These are phyloP conservation scores for Neotropicomus parvogracilis DNA, from an alignment of 1,284 basidiomycete species.

Conservation along the genomic window DNA sequence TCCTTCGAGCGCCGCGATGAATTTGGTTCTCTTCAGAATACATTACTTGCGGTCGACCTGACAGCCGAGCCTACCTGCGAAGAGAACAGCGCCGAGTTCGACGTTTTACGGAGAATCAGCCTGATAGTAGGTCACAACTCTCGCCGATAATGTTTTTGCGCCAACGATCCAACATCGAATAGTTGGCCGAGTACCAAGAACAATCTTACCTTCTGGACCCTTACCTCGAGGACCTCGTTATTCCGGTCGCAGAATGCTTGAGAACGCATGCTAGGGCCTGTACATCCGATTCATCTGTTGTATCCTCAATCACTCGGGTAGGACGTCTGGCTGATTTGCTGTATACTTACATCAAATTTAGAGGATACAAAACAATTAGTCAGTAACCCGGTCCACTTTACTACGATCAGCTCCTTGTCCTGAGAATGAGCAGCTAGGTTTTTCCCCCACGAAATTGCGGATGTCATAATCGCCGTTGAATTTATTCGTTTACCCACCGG, in stretches of 20 bases:
- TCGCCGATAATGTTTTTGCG: constrained; percentile 4
- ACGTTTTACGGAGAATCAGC: constrained; percentile 41
- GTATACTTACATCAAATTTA: constrained; percentile 84
- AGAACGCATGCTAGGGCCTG: constrained; percentile 54
- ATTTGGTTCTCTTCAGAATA: constrained; percentile 51
- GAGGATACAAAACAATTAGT: constrained; percentile 94
- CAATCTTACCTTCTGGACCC: constrained; percentile 95
- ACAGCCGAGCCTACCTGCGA: constrained; percentile 43
- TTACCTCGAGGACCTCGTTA: constrained; percentile 80
- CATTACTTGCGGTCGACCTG: constrained; percentile 52
- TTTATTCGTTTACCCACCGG: constrained; percentile 57
- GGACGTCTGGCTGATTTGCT: constrained; percentile 62
- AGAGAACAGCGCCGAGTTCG: constrained; percentile 44
- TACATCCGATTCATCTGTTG: constrained; percentile 34
- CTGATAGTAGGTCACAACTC: constrained; percentile 31
- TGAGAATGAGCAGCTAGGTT: constrained; percentile 62
- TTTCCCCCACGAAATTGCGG: constrained; percentile 86
- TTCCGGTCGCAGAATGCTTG: constrained; percentile 71
- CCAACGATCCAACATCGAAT: constrained; percentile 3
- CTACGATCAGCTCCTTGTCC: constrained; percentile 7
- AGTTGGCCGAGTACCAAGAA: constrained; percentile 93
- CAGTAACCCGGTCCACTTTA: constrained; percentile 34
- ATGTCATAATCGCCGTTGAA: constrained; percentile 72
- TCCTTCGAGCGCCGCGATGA: constrained; percentile 63
- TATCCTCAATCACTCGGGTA: constrained; percentile 43